Evolutionary conservation across 805 yeast genomes (phyloP), one percentile per base, ranked within the genome.

Genomic region (Yarrowia sp.): DNA sequence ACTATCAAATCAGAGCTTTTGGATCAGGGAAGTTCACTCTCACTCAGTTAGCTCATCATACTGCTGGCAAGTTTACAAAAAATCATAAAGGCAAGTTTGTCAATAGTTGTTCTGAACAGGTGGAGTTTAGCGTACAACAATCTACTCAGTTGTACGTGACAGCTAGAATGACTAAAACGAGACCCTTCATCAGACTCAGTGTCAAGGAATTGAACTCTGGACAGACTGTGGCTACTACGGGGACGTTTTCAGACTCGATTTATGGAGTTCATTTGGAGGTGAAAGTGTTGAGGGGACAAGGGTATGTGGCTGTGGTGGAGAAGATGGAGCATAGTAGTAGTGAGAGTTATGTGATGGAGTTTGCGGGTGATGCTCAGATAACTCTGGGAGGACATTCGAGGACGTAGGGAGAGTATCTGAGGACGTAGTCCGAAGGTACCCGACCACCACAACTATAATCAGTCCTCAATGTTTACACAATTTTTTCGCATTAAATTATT

Each of bases 51-150:
- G 61, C 61, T 31, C 47, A 32, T 15, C 47, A 39, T 11, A 39
- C 61, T 10, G 47, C 61, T 4, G 61, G 61, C 22, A 38, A 55
- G 38, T 55, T 55, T 17, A 55, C 61, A 31, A 36, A 41, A 15
- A 41, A 31, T 14, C 38, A 39, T 31, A 39, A 55, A 36, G 36
- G 61, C 47, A 39, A 38, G 45, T 55, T 55, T 22, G 15, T 15
- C 33, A 55, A 55, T 32, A 55, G 61, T 38, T 55, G 47, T 15
- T 39, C 47, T 22, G 61, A 55, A 15, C 61, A 55, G 45, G 61
- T 55, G 36, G 47, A 36, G 13, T 55, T 55, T 11, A 39, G 35
- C 2, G 61, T 55, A 9, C 61, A 55, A 17, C 61, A 55, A 13
- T 55, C 61, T 11, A 39, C 47, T 4, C 47, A 55, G 10, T n/a